A percentile compares a stretch with the other conserved stretches of the same genome.
These are phyloP conservation scores for Thalassiosira ordinaria DNA, from an alignment of 352 stramenopile species.

Conservation along the genomic window DNA sequence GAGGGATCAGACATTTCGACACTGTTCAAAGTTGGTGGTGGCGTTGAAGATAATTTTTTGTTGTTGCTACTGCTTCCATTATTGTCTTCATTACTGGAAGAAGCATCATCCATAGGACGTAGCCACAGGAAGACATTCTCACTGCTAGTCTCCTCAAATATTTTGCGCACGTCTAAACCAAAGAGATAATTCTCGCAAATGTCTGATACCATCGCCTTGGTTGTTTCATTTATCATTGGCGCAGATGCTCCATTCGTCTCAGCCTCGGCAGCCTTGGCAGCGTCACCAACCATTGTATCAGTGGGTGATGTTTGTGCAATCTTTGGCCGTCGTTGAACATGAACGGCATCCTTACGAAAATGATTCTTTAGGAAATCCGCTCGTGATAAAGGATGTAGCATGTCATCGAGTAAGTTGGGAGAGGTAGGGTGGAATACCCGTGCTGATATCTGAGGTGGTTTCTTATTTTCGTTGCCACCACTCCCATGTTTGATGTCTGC, in stretches of 20 bases:
- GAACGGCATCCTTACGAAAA: conserved; percentile 66
- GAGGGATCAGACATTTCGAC: conserved; percentile 78
- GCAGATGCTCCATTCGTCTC: too few species aligned
- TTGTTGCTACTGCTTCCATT: too few species aligned
- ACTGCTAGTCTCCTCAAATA: conserved; percentile 76
- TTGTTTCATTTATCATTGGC: too few species aligned
- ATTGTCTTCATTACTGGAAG: too few species aligned
- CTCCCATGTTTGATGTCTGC: too few species aligned
- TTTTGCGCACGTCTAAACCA: conserved; percentile 57
- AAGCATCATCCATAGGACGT: not conserved
- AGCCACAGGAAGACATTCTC: conserved; percentile 83
- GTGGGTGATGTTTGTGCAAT: too few species aligned
- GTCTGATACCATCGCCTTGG: conserved; percentile 31
- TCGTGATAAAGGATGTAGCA: conserved; percentile 47
- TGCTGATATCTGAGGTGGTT: not conserved
- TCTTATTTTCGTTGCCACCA: too few species aligned
- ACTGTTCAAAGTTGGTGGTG: conserved; percentile 57
- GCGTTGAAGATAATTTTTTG: conserved; percentile 5
- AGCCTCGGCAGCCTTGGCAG: too few species aligned
- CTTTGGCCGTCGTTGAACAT: conserved; percentile 34
- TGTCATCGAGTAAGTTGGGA: conserved; percentile 35
- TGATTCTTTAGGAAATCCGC: conserved; percentile 47
- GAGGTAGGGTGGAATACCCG: conserved; percentile 40
- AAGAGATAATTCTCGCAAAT: conserved; percentile 67
- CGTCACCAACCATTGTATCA: too few species aligned